Evolutionary conservation across 768 basidiomycete genomes (phyloP), one percentile per base, ranked within the genome.

Genomic region (Termitomyces sp.): DNA sequence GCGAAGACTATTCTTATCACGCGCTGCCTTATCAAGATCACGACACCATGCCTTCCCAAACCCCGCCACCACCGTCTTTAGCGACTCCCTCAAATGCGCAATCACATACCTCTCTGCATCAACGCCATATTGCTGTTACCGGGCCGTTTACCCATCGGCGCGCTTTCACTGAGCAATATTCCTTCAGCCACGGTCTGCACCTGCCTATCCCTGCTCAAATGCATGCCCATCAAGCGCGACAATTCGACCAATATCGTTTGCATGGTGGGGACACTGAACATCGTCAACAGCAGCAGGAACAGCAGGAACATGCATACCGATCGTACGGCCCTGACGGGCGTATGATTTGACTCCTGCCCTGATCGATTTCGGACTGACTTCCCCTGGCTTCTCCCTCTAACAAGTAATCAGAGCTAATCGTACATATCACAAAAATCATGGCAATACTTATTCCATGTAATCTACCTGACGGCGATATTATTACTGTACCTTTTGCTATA

Each of bases 1-100:
- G 79, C 62, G 79, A 80, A 65, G 79, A 79, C 43, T 80, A 79
- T 71, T 71, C 77, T 54, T 86, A 84, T 67, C 72, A 79, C 10
- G 79, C 78, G 28, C 65, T 80, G 38, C 66, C 80, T 22, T 85
- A 79, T 64, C 72, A 76, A 54, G 60, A 71, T 56, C 71, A 74
- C 55, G 76, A 81, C 56, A 70, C 73, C 55, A 71, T 78, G 62
- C 71, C 73, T 60, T 72, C 72, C 35, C 77, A 77, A 63, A 72
- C 64, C 53, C 72, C 76, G 33, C 77, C 40, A 41, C 72, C 79
- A 24, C 76, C 78, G 18, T 41, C 56, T 36, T 56, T 60, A 26
- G 36, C 76, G 49, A 67, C 73, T 30, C 64, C 76, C 33, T 69
- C 72, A 20, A 72, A 74, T 63, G 61, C 72, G 40, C 57, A 61